Conservation (phyloP, 2,329 filamentous ascomycete species). For the Periglandula ipomoeae region DNA sequence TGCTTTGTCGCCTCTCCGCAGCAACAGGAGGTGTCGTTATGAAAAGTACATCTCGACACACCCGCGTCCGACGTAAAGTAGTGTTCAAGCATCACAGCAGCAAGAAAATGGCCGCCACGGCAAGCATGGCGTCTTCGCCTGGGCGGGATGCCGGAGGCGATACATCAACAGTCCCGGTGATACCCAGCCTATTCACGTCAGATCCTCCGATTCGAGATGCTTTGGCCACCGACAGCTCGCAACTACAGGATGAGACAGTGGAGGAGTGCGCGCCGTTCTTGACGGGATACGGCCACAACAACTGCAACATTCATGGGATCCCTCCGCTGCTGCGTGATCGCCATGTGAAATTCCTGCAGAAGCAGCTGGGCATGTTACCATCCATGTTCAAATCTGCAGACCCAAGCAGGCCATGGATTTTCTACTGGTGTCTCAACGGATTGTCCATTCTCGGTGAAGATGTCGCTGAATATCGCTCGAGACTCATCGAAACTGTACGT, state of each 20-base stretch:
- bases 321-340: slow-evolving; percentile 59
- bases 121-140: background rate
- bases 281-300: slow-evolving; percentile 39
- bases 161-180: slow-evolving; percentile 10
- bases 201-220: slow-evolving; percentile 55
- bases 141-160: slow-evolving; percentile 11
- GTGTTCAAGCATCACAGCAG: slow-evolving; percentile 7
- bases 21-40: slow-evolving; percentile 6
- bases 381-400: slow-evolving; percentile 65
- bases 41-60: slow-evolving; percentile 6
- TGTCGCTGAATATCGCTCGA: slow-evolving; percentile 53
- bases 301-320: slow-evolving; percentile 62
- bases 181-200: slow-evolving; percentile 49
- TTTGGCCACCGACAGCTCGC: slow-evolving; percentile 59
- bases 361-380: slow-evolving; percentile 53
- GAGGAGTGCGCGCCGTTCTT: slow-evolving; percentile 62
- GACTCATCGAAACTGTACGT: slow-evolving; percentile 64
- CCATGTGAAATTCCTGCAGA: slow-evolving; percentile 54
- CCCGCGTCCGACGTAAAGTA: slow-evolving; percentile 6
- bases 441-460: slow-evolving; percentile 72
- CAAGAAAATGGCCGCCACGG: slow-evolving; percentile 8
- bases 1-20: background rate
- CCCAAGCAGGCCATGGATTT: slow-evolving; percentile 83
- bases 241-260: slow-evolving; percentile 59
- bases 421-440: slow-evolving; percentile 83